Evolutionary conservation across 768 basidiomycete species (phyloP), one percentile per base, ranked within the genome.

Genomic region (Botryobasidium botryosum): DNA sequence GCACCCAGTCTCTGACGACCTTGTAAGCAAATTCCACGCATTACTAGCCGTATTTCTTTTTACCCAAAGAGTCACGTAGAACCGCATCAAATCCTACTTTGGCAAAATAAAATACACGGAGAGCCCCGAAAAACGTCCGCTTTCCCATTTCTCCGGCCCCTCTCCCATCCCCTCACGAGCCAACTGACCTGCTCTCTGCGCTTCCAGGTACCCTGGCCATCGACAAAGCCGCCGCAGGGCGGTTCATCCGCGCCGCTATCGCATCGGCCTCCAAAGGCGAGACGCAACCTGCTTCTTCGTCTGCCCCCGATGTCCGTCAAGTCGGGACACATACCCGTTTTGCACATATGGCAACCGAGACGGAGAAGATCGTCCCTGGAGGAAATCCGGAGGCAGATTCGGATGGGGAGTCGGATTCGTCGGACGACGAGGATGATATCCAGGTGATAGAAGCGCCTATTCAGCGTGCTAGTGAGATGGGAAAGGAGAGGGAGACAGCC

Each of bases 21-120:
- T 83, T 46, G 77, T 77, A 51, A 36, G 68, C 53, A 21, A 15
- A 13, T 7, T 32, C 29, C 17, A 3, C 21, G 2, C 35, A n/a
- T 24, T 18, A 21, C 32, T 20, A 5, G 7, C 32, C 44, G 23
- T 6, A 27, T 21, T 17, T 12, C 8, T 12, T 17, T 17, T 25
- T 43, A 41, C 27, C 17, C 20, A 84, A 6, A 12, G 18, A 17
- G 7, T 5, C n/a, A 35, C 10, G 13, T 42, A 52, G 84, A 77
- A 80, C 50, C 70, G 84, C 55, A 68, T 88, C 8, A 70, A 74
- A 24, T 67, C 74, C 50, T 88, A 90, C 60, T 88, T 88, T 62
- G 74, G 75, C 50, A 90, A 88, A 56, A 79, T 88, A 43, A 69
- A 75, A 48, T 64, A 68, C 18, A 79, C 83, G 3, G 82, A 88